Conservation (phyloP, 1,284 basidiomycete genomes). For the Laetiporus sulphureus region DNA sequence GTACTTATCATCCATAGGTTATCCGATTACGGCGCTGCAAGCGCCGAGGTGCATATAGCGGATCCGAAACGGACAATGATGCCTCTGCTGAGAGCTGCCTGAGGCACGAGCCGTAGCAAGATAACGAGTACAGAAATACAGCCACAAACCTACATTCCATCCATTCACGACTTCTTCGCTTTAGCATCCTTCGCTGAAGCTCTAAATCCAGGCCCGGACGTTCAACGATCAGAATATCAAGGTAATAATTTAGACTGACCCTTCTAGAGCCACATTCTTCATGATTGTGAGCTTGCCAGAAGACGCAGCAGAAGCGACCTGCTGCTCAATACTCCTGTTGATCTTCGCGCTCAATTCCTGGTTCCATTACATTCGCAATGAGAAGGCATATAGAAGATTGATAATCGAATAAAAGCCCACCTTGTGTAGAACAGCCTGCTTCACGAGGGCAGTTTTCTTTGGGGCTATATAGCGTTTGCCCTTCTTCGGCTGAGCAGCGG, state of each 20-base stretch:
- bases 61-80: no score
- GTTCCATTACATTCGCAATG: not conserved
- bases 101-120: no score
- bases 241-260: constrained; percentile 30
- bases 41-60: no score
- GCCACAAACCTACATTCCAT: no score
- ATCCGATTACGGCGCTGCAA: no score
- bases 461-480: constrained; percentile 65
- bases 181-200: constrained; percentile 15
- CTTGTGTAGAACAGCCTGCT: constrained; percentile 65
- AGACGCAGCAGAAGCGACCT: constrained; percentile 85
- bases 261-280: constrained; percentile 53
- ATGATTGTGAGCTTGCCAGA: constrained; percentile 84
- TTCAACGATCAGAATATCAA: not conserved
- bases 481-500: constrained; percentile 64
- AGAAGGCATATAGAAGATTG: no score
- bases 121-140: no score
- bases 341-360: constrained; percentile 84
- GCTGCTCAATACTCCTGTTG: constrained; percentile 82
- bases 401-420: constrained; percentile 28
- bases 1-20: no score
- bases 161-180: constrained; percentile 15
- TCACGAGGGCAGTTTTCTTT: constrained; percentile 62
- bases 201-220: constrained; percentile 1
- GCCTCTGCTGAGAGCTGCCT: no score